phyloP scores from a whole-genome alignment of 257 asterid genomes.

The Jacaranda copaia region DNA sequence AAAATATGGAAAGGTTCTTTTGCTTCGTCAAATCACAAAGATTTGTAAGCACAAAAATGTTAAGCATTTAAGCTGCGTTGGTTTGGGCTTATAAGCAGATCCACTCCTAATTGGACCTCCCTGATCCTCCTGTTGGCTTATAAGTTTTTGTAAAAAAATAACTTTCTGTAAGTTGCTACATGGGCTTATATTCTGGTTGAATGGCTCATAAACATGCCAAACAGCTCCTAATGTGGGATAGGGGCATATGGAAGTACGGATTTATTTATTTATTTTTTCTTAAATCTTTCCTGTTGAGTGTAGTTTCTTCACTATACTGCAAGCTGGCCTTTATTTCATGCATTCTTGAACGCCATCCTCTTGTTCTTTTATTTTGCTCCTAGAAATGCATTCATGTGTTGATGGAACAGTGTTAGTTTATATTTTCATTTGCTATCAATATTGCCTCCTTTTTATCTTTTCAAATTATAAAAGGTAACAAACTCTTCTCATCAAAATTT shows the following conservation, averaged over 20 bases:
- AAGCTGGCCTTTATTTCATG: constrained; percentile 13
- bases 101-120: too few relatives aligned
- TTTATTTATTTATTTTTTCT: neutral
- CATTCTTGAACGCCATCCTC: constrained; percentile 14
- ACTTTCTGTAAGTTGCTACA: neutral
- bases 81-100: neutral
- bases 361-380: constrained; percentile 28
- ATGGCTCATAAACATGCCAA: neutral
- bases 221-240: neutral
- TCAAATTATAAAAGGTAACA: neutral
- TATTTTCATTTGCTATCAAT: constrained; percentile 1
- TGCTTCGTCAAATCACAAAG: neutral
- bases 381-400: neutral
- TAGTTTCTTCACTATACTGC: neutral
- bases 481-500: constrained; percentile 30
- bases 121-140: neutral
- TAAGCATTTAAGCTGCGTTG: constrained; percentile 26
- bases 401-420: neutral
- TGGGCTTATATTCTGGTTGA: neutral
- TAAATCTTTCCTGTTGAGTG: neutral
- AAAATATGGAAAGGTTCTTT: neutral
- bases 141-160: neutral
- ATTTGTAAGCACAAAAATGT: neutral
- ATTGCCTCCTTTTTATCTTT: neutral
- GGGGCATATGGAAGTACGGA: neutral